phyloP scores from a whole-genome alignment of 108 stramenopile genomes.

The Stephanodiscus triporus region DNA sequence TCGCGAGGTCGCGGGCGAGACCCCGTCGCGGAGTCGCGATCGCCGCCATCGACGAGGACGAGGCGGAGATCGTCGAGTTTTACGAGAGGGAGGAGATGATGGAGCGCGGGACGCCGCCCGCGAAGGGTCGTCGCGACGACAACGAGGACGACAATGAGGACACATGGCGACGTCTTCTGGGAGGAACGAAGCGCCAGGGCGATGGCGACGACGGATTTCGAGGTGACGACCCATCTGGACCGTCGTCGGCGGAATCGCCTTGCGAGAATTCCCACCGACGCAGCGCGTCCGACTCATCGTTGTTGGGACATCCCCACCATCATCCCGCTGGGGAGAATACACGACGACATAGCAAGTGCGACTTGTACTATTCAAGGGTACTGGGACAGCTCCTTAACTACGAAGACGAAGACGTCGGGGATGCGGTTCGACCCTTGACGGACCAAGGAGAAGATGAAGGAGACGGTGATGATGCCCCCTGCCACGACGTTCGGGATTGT shows the following conservation, averaged over 20 bases:
- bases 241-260: background rate
- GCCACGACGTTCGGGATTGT: background rate
- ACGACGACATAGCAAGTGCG: conserved; percentile 1
- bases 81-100: conserved; percentile 30
- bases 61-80: conserved; percentile 43
- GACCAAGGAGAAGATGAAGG: background rate
- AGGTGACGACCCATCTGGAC: background rate
- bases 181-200: background rate
- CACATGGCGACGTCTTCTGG: no score
- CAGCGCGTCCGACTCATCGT: conserved; percentile 5
- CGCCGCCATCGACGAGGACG: conserved; percentile 24
- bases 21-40: background rate
- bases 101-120: background rate
- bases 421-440: background rate
- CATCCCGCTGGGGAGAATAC: background rate
- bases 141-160: background rate
- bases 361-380: conserved; percentile 25
- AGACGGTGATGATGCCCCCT: background rate
- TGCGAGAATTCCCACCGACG: background rate
- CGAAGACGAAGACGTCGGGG: conserved; percentile 11
- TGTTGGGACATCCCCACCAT: conserved; percentile 1
- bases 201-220: background rate
- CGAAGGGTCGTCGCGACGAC: background rate
- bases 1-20: background rate
- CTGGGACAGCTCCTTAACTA: conserved; percentile 17